These are phyloP conservation scores for Pseudozyma thailandica DNA, from an alignment of 1,284 basidiomycete species.

Conservation along the genomic window DNA sequence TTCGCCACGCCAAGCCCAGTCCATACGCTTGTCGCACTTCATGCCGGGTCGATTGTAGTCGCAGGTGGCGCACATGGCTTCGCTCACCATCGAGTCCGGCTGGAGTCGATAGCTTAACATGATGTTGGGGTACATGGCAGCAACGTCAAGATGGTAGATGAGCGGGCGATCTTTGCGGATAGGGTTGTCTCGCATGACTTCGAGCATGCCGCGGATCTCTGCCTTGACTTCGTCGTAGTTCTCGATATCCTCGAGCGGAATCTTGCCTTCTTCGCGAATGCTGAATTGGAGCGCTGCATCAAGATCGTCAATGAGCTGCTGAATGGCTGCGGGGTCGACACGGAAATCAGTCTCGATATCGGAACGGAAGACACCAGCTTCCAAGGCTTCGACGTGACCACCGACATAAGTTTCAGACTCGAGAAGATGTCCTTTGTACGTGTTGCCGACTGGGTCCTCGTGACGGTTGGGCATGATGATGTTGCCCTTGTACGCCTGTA, in stretches of 20 bases:
- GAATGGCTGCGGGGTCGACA: conserved; percentile 85
- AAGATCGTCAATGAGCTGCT: conserved; percentile 93
- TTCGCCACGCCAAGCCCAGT: conserved; percentile 99
- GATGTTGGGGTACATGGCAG: conserved; percentile 99
- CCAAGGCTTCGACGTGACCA: conserved; percentile 97
- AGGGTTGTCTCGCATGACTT: conserved; percentile 90
- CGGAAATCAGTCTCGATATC: conserved; percentile 97
- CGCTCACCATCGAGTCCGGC: conserved; percentile 96
- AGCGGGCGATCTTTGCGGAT: conserved; percentile 88
- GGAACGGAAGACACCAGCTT: conserved; percentile 96
- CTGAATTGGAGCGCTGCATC: conserved; percentile 91
- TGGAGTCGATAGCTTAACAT: conserved; percentile 99
- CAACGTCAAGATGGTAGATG: conserved; percentile 98
- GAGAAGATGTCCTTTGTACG: conserved; percentile 94
- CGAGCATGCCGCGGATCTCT: conserved; percentile 81
- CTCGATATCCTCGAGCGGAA: conserved; percentile 82
- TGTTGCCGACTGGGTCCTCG: conserved; percentile 89
- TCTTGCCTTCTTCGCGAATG: conserved; percentile 86
- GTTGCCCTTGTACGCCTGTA: conserved; percentile 88
- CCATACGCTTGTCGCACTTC: conserved; percentile 89
- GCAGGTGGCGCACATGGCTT: conserved; percentile 95
- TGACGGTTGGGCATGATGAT: conserved; percentile 99
- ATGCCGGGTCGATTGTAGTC: conserved; percentile 98
- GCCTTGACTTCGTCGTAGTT: conserved; percentile 94
- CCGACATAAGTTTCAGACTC: conserved; percentile 99